Base-by-base conservation (phyloP, 345 rosid species). In the Raphanus sativus region DNA sequence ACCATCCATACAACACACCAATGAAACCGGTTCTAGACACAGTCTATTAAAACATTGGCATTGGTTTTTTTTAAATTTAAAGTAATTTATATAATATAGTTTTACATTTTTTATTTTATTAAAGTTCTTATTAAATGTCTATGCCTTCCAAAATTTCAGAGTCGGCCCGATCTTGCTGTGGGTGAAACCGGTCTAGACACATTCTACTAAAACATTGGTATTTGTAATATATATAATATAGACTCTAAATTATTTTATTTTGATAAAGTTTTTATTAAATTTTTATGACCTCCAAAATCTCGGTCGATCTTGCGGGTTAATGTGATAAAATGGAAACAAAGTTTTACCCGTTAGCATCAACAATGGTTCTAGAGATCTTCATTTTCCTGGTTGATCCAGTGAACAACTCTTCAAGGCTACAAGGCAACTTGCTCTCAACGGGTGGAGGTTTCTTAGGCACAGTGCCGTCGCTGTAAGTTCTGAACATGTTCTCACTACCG, bases 301-400 rank as follows among this genome's bases (percentile, higher is more conserved):
- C 16, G 4, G 54, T 4, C 52, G 11, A 36, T 45, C 52, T 42
- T 11, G 15, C 15, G 52, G 52, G 52, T 12, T 15, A 48, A 13
- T 48, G 54, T 15, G 60, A 54, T 54, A 11, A 67, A 28, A 26
- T 0, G 4, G 15, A 62, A 24, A 61, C 15, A 56, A 65, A 40
- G 1, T 4, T 24, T 86, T 86, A 95, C 98, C 99, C 94, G 3
- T 82, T 81, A 30, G 83, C 83, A 59, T 89, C 92, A 70, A 89
- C 87, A 11, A 87, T 84, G 48, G 97, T 86, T 86, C 99, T 87
- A 24, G 99, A 95, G 60, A 95, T 95, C 90, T 91, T 95, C 99
- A 95, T 95, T 74, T 92, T 95, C 85, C 99, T 86, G 1, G 98
- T 92, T 16, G 98, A 92, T 66, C 99, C 98, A 40, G 90, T 28